phyloP scores from a whole-genome alignment of 495 filamentous ascomycete species.

The Penicillium dipodomyicola region DNA sequence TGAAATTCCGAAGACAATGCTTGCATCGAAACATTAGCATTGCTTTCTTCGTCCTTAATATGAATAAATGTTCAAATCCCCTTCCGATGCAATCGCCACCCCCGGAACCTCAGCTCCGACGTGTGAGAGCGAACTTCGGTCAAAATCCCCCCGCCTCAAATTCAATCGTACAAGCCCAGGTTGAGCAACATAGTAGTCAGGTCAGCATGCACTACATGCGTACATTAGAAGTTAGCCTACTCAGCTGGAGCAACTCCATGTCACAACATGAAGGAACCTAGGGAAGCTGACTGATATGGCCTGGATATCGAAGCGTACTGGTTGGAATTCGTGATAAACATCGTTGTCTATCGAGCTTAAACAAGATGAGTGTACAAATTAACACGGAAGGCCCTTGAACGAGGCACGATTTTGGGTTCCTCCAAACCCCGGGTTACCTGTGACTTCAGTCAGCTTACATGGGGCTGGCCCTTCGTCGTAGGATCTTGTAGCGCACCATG shows the following conservation, averaged over 20 bases:
- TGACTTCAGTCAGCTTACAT: background rate
- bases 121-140: background rate
- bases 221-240: background rate
- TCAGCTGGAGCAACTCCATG: background rate
- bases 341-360: background rate
- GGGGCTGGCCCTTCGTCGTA: background rate
- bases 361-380: background rate
- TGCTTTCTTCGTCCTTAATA: background rate
- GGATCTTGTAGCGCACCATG: background rate
- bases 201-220: background rate
- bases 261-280: background rate
- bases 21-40: background rate
- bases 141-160: background rate
- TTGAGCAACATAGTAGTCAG: background rate
- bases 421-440: background rate
- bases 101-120: background rate
- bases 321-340: background rate
- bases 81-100: background rate
- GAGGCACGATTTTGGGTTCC: background rate
- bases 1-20: background rate
- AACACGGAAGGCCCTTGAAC: background rate
- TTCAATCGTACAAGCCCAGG: background rate
- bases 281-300: background rate
- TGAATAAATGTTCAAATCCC: background rate
- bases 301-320: background rate